Base-by-base conservation (phyloP, 148 eudicot genomes). In the Polygonum aviculare region DNA sequence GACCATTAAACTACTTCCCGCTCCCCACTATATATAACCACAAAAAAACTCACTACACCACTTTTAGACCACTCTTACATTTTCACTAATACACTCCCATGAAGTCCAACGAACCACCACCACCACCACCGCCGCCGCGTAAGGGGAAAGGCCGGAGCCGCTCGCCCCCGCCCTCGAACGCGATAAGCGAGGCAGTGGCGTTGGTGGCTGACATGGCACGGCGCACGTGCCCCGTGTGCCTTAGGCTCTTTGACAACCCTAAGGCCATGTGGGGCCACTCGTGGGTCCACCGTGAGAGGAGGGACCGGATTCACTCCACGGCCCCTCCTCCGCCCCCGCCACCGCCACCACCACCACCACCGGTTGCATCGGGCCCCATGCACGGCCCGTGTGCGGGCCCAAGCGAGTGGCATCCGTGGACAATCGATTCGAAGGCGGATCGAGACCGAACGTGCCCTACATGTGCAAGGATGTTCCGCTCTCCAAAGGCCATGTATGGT, bases 181-280 rank as follows among this genome's bases (percentile, higher is more conserved):
- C 12, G 7, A 16, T 26, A 7, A 16, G 0, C 40, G 39, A 12
- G 18, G 69, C 11, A 6, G 69, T 0, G 50, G 47, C 10, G 6
- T 21, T 11, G 10, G 73, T 21, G 47, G 49, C 26, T 0, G 35
- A 19, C 7, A 14, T 72, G 10, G 51, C 54, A 19, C 31, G 75
- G 26, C 75, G 75, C 50, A 72, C 75, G 36, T 72, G 75, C 54
- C 54, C 75, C 35, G 54, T 72, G 5, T 72, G 75, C 33, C 7
- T 9, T 0, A 45, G 38, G 54, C 16, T 72, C 21, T 72, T 72
- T 7, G 75, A 45, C 26, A 72, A 33, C 36, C 16, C 16, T 15
- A 72, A 72, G 75, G 75, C 75, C 12, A 72, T 72, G 54, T 72
- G 75, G 75, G 75, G 75, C 7, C 75, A 72, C 54, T 44, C 75